A percentile compares a stretch with the other conserved stretches of the same genome.
phyloP scores from a whole-genome alignment of 257 asterid species.

The Hygrophila difformis region DNA sequence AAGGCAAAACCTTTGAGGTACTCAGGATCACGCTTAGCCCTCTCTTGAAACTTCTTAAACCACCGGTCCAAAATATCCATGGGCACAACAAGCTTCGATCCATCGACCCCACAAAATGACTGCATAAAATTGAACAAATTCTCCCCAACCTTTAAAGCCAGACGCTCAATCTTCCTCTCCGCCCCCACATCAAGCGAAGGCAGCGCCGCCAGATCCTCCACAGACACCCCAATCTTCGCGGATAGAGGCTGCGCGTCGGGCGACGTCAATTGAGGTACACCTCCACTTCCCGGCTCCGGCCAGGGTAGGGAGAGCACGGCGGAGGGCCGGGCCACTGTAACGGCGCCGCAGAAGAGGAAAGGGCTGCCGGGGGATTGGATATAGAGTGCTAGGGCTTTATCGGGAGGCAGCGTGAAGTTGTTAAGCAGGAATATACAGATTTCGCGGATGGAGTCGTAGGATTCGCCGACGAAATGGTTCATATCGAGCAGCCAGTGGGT shows the following conservation, averaged over 20 bases:
- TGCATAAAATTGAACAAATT: slow-evolving; percentile 90
- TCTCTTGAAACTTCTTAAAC: slow-evolving; percentile 92
- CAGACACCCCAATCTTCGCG: slow-evolving; percentile 78
- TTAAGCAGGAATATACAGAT: slow-evolving; percentile 82
- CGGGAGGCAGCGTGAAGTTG: slow-evolving; percentile 76
- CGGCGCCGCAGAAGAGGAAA: slow-evolving; percentile 88
- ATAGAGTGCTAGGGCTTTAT: slow-evolving; percentile 85
- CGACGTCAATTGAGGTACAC: slow-evolving; percentile 40
- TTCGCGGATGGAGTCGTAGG: slow-evolving; percentile 73
- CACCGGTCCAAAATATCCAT: slow-evolving; percentile 87
- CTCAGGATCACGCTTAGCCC: slow-evolving; percentile 90
- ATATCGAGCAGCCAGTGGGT: slow-evolving; percentile 94
- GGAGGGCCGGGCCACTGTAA: slow-evolving; percentile 74
- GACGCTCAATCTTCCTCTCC: slow-evolving; percentile 75
- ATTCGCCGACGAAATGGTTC: slow-evolving; percentile 93
- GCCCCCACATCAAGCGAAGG: slow-evolving; percentile 79
- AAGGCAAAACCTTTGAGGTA: slow-evolving; percentile 77
- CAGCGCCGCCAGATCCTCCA: slow-evolving; percentile 66
- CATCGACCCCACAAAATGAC: slow-evolving; percentile 92
- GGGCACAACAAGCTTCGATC: slow-evolving; percentile 80
- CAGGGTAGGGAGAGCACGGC: slow-evolving; percentile 83
- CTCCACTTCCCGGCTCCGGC: slow-evolving; percentile 67
- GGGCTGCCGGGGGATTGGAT: slow-evolving; percentile 89
- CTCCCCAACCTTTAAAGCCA: slow-evolving; percentile 91
- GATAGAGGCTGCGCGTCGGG: slow-evolving; percentile 59